Conservation (phyloP, 805 yeast genomes). For the Pichia rugopelliculosa region DNA sequence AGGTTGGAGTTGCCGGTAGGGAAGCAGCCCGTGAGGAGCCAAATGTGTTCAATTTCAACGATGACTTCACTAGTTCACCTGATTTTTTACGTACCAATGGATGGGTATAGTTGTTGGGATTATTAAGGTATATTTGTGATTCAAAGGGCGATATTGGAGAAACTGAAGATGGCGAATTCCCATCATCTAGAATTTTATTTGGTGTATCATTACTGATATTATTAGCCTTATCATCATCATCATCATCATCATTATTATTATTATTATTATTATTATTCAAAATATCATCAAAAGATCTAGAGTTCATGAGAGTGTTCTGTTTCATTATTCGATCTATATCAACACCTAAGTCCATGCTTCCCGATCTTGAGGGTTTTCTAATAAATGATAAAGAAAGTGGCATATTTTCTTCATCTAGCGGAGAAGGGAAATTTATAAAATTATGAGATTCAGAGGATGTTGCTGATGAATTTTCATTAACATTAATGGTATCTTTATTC, state of each 20-base stretch:
- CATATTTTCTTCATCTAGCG: constrained; percentile 15
- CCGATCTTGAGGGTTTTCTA: constrained; percentile 27
- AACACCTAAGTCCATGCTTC: constrained; percentile 15
- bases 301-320: constrained; percentile 26
- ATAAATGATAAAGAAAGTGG: constrained; percentile 29
- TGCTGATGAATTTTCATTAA: constrained; percentile 17
- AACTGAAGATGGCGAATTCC: background rate
- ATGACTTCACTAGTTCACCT: constrained; percentile 79
- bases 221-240: background rate
- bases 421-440: background rate
- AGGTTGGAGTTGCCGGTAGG: constrained; percentile 49
- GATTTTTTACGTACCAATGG: constrained; percentile 70
- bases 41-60: constrained; percentile 43
- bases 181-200: background rate
- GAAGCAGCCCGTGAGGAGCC: constrained; percentile 27
- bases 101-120: background rate
- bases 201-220: background rate
- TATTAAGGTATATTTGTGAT: background rate
- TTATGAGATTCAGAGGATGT: too few relatives aligned
- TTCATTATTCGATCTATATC: constrained; percentile 24
- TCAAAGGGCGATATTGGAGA: background rate
- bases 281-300: constrained; percentile 10
- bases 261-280: background rate
- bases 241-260: background rate
- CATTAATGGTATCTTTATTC: background rate